phyloP scores from a whole-genome alignment of 371 early-diverging fungal genomes.

The Homolaphlyctis polyrhiza region DNA sequence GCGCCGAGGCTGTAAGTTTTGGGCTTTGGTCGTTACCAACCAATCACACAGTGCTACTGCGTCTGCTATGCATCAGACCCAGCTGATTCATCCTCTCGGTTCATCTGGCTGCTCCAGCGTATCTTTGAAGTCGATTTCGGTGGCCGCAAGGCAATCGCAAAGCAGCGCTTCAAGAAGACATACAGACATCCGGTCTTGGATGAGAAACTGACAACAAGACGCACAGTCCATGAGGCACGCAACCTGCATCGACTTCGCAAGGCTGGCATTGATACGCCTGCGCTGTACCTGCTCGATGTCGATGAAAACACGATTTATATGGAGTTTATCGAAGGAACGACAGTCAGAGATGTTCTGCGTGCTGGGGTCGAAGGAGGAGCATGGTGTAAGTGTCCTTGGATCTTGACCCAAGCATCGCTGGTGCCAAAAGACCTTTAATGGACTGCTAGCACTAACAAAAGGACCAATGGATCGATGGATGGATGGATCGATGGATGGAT shows the following conservation, averaged over 20 bases:
- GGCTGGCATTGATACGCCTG: conserved; percentile 75
- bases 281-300: conserved; percentile 74
- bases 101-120: too few species aligned
- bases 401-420: too few species aligned
- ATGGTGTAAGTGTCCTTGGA: background rate
- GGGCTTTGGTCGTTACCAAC: background rate
- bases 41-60: background rate
- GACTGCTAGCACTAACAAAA: too few species aligned
- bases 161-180: conserved; percentile 84
- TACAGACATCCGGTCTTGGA: conserved; percentile 92
- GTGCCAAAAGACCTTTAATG: too few species aligned
- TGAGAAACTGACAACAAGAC: conserved; percentile 66
- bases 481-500: too few species aligned
- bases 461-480: too few species aligned
- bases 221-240: conserved; percentile 71
- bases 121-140: conserved; percentile 42
- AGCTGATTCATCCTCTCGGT: too few species aligned
- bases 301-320: conserved; percentile 69
- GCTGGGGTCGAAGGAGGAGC: background rate
- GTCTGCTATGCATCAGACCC: too few species aligned
- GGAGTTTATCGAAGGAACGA: conserved; percentile 74
- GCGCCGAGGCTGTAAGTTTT: conserved; percentile 40
- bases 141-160: conserved; percentile 50
- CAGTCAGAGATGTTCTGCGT: conserved; percentile 56
- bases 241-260: conserved; percentile 66